phyloP scores from a whole-genome alignment of 257 asterid genomes.

The Salvia hispanica region DNA sequence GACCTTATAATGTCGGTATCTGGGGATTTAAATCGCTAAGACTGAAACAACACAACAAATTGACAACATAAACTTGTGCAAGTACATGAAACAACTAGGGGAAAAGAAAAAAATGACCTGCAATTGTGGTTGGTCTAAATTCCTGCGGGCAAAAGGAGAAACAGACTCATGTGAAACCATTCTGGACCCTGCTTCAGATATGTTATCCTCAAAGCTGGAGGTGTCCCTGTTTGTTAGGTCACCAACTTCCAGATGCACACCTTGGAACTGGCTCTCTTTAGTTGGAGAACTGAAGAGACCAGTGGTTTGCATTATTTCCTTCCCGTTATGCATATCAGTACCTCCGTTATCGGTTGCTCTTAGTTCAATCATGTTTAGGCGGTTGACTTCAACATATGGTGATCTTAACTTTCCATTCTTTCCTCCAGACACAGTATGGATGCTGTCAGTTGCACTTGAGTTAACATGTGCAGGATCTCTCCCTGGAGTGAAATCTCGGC shows the following conservation, averaged over 20 bases:
- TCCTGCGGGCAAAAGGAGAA: conserved; percentile 38
- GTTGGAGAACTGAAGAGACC: conserved; percentile 42
- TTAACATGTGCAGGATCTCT: conserved; percentile 35
- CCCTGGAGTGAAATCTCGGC: conserved; percentile 36
- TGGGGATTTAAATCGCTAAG: conserved; percentile 19
- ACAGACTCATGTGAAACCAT: conserved; percentile 28
- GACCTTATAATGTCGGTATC: conserved; percentile 16
- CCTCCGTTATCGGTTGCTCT: conserved; percentile 35
- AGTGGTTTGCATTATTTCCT: conserved; percentile 35
- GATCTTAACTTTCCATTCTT: conserved; percentile 37
- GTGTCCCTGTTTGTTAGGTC: conserved; percentile 34
- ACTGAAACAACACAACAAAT: conserved; percentile 7
- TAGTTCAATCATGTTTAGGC: conserved; percentile 33
- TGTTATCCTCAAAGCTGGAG: conserved; percentile 37
- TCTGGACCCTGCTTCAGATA: conserved; percentile 34
- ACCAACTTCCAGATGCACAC: conserved; percentile 39
- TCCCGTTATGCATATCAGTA: conserved; percentile 29
- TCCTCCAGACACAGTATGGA: conserved; percentile 30
- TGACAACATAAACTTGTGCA: conserved; percentile 16
- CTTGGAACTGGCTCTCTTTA: conserved; percentile 36
- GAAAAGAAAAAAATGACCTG: conserved; percentile 40
- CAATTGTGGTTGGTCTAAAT: conserved; percentile 36
- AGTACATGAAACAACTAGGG: conserved; percentile 10
- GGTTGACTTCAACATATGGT: conserved; percentile 36
- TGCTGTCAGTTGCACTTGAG: conserved; percentile 32